phyloP scores from a whole-genome alignment of 202 grass and related monocot species.

The Zoysia matrella region DNA sequence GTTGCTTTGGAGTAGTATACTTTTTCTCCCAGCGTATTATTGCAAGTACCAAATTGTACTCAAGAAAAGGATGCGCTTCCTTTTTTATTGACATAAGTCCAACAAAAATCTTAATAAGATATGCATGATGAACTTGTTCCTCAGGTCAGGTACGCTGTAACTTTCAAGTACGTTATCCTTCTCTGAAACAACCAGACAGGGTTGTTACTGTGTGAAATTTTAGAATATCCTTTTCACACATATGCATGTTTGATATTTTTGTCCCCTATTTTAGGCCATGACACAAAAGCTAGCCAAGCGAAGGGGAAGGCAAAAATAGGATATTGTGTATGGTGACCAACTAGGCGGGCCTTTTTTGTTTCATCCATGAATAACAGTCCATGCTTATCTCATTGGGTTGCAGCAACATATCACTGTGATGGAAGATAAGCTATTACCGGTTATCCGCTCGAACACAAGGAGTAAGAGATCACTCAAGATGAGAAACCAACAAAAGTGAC shows the following conservation, averaged over 20 bases:
- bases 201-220: not conserved
- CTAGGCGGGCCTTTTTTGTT: not conserved
- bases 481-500: not conserved
- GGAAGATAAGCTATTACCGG: slow-evolving; percentile 33
- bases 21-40: not conserved
- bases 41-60: not conserved
- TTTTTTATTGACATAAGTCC: not conserved
- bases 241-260: slow-evolving; percentile 19
- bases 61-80: not conserved
- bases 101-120: not conserved
- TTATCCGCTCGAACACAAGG: slow-evolving; percentile 24
- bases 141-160: not conserved
- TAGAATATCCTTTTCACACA: slow-evolving; percentile 2
- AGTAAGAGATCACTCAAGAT: slow-evolving; percentile 13
- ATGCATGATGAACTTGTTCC: not conserved
- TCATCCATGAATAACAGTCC: slow-evolving; percentile 20
- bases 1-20: not conserved
- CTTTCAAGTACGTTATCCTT: not conserved
- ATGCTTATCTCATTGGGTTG: slow-evolving; percentile 38
- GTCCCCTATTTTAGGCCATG: not conserved
- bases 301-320: not conserved
- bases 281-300: slow-evolving; percentile 1
- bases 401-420: slow-evolving; percentile 43
- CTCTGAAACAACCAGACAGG: not conserved
- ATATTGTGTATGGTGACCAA: slow-evolving; percentile 11